These are phyloP conservation scores for Acanthamoeba healyi DNA, from an alignment of 208 protist genomes.

Conservation along the genomic window DNA sequence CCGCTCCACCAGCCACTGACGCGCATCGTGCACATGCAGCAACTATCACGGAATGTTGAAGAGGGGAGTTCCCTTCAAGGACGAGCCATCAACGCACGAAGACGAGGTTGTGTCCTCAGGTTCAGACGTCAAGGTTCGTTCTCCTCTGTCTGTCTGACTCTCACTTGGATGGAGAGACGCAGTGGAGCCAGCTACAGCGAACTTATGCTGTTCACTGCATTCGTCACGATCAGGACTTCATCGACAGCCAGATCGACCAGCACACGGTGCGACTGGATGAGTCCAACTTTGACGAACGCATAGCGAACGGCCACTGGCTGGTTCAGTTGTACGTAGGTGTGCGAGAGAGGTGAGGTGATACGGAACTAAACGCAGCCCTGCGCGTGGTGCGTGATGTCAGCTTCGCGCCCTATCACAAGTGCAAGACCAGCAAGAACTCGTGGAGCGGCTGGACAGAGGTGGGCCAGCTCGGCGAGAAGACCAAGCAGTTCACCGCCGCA, in stretches of 20 bases:
- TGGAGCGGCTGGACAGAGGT: not conserved
- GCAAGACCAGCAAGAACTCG: constrained; percentile 15
- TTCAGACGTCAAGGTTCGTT: not conserved
- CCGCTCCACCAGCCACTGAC: too few relatives aligned
- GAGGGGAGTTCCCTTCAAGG: not conserved
- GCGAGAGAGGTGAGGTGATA: too few relatives aligned
- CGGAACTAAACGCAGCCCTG: not conserved
- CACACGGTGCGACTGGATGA: not conserved
- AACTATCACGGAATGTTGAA: not conserved
- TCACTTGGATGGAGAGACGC: too few relatives aligned
- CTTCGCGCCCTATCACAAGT: not conserved
- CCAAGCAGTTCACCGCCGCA: not conserved
- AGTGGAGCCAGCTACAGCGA: too few relatives aligned
- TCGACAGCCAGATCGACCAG: not conserved
- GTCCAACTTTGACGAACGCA: not conserved
- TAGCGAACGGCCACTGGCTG: not conserved
- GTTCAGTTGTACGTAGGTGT: not conserved
- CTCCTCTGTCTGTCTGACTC: not conserved
- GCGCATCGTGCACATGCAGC: not conserved
- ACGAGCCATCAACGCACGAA: not conserved
- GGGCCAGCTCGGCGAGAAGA: not conserved
- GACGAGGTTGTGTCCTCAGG: not conserved
- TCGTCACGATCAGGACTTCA: not conserved
- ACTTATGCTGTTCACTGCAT: not conserved
- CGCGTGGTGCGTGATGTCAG: too few relatives aligned